These are phyloP conservation scores for Amauroascus niger DNA, from an alignment of 2,329 filamentous ascomycete species.

Conservation along the genomic window DNA sequence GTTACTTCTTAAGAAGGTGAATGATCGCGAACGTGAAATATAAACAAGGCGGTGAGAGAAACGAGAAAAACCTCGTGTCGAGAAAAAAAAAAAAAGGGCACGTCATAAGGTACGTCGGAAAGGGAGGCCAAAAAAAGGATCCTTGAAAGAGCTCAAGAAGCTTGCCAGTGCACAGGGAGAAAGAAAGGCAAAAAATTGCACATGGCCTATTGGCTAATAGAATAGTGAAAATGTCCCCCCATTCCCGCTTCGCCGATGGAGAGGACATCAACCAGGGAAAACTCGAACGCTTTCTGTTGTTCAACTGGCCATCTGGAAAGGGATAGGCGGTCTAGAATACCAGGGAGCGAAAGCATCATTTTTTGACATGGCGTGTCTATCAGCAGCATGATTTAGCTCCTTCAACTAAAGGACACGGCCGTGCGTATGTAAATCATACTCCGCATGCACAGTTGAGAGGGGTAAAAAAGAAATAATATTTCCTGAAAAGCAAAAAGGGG, in stretches of 20 bases:
- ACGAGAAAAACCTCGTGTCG: not conserved
- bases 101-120: not conserved
- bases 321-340: not conserved
- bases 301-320: no score
- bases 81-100: not conserved
- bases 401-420: not conserved
- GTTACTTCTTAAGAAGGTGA: no score
- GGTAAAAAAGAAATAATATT: not conserved
- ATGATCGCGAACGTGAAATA: no score
- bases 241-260: not conserved
- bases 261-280: not conserved
- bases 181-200: not conserved
- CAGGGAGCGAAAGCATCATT: not conserved
- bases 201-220: not conserved
- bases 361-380: not conserved
- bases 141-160: not conserved
- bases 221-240: not conserved
- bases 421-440: no score
- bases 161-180: not conserved
- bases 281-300: no score
- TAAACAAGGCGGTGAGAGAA: not conserved
- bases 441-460: no score
- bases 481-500: not conserved
- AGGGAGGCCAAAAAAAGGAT: not conserved
- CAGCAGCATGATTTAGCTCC: not conserved